phyloP scores from a whole-genome alignment of 2,329 filamentous ascomycete genomes.

The Cadophora luteo-olivacea region DNA sequence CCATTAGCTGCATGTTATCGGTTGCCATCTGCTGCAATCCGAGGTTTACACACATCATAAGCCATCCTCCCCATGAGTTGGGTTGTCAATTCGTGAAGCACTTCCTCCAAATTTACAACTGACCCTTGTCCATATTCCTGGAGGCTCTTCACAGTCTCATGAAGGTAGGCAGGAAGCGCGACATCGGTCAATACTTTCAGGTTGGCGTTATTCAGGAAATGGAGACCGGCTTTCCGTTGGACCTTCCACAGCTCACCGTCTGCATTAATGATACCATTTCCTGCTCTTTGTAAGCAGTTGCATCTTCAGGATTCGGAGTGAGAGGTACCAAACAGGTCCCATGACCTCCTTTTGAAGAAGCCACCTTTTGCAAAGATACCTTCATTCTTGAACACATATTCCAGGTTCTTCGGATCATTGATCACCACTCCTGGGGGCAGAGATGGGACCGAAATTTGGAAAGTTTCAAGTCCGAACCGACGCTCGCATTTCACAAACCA shows the following conservation, averaged over 20 bases:
- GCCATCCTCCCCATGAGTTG: conserved; percentile 72
- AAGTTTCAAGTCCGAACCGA: conserved; percentile 63
- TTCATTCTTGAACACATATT: conserved; percentile 67
- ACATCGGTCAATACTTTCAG: conserved; percentile 62
- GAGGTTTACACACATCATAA: conserved; percentile 55
- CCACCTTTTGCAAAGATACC: conserved; percentile 65
- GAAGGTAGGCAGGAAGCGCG: conserved; percentile 61
- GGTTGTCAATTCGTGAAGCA: conserved; percentile 69
- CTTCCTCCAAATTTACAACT: conserved; percentile 61
- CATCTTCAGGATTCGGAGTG: neutral
- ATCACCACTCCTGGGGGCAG: conserved; percentile 68
- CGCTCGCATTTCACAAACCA: conserved; percentile 68
- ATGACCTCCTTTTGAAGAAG: conserved; percentile 65
- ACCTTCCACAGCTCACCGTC: conserved; percentile 68
- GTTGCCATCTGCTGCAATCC: neutral
- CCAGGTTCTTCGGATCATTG: conserved; percentile 65
- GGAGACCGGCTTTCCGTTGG: conserved; percentile 66
- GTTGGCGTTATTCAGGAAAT: conserved; percentile 65
- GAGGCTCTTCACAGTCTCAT: conserved; percentile 51
- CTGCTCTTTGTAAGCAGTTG: conserved; percentile 41
- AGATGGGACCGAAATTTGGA: conserved; percentile 67
- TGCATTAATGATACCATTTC: conserved; percentile 70
- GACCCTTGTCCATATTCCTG: conserved; percentile 36
- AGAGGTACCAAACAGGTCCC: conserved; percentile 63
- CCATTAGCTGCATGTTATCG: conserved; percentile 23